Conservation (phyloP, 352 stramenopile genomes). For the Phytophthora tentaculata region DNA sequence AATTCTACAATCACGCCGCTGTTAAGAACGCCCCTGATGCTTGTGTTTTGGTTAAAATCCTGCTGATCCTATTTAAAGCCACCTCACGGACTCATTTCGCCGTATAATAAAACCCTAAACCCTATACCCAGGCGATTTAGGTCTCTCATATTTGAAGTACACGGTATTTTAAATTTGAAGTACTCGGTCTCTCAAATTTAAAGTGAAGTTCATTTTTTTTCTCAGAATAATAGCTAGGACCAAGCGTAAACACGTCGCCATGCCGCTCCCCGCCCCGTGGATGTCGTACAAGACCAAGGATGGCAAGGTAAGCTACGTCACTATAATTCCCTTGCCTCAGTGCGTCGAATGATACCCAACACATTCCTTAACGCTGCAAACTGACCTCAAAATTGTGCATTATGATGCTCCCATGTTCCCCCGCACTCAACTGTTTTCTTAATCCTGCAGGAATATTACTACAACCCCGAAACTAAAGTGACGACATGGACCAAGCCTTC, state of each 20-base stretch:
- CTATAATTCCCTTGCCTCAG: background rate
- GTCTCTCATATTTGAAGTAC: background rate
- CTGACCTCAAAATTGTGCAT: constrained; percentile 2
- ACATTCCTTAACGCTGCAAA: background rate
- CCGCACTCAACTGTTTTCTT: constrained; percentile 7
- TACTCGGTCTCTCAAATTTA: background rate
- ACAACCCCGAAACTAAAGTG: constrained; percentile 89
- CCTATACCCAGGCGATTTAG: no score
- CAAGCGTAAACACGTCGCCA: constrained; percentile 29
- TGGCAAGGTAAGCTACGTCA: constrained; percentile 61
- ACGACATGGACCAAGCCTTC: constrained; percentile 85
- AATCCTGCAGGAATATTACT: constrained; percentile 84
- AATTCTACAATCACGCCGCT: no score
- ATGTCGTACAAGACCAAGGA: constrained; percentile 88
- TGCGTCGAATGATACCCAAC: constrained; percentile 2
- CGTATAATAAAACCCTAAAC: no score
- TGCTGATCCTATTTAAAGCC: no score
- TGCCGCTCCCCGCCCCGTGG: constrained; percentile 85
- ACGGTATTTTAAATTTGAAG: background rate
- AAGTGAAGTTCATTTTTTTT: constrained; percentile 17
- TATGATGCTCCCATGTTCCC: background rate
- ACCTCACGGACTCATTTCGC: no score
- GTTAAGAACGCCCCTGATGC: no score
- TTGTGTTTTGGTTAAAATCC: no score
- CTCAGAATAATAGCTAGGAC: constrained; percentile 20